These are phyloP conservation scores for Tubosaeta sp. DNA, from an alignment of 768 basidiomycete species.

Conservation along the genomic window DNA sequence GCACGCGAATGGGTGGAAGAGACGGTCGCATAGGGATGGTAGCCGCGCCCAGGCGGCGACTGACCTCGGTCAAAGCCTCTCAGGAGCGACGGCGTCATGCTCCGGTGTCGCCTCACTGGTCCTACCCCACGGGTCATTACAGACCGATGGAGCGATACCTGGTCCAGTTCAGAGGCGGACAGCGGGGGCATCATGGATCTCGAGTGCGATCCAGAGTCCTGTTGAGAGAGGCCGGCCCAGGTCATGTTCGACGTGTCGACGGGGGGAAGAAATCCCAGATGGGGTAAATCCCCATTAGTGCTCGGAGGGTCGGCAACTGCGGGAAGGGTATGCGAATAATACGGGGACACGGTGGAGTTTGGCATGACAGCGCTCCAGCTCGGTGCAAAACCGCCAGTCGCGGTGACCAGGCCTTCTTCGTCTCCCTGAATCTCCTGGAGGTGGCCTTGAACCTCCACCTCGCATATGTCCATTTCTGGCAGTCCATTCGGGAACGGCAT, in stretches of 20 bases:
- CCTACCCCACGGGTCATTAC: conserved; percentile 37
- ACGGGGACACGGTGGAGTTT: conserved; percentile 18
- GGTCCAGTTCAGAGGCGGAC: conserved; percentile 67
- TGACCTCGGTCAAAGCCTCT: conserved; percentile 48
- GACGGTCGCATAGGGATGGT: conserved; percentile 50
- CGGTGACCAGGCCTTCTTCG: conserved; percentile 51
- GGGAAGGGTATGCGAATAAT: conserved; percentile 19
- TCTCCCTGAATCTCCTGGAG: conserved; percentile 55
- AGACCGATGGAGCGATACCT: conserved; percentile 25
- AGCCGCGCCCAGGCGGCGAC: conserved; percentile 45
- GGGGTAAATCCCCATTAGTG: conserved; percentile 17
- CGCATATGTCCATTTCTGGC: conserved; percentile 52
- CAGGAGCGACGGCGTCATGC: conserved; percentile 67
- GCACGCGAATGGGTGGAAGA: conserved; percentile 27
- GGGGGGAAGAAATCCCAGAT: conserved; percentile 17
- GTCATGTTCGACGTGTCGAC: conserved; percentile 23
- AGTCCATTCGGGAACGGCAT: conserved; percentile 28
- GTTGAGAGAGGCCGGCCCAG: conserved; percentile 22
- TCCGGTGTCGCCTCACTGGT: conserved; percentile 65
- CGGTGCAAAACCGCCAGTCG: conserved; percentile 14
- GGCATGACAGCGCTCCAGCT: conserved; percentile 13
- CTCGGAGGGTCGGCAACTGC: conserved; percentile 15
- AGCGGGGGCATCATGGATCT: conserved; percentile 40
- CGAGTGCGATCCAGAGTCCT: conserved; percentile 29
- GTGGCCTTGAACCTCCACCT: conserved; percentile 55